Evolutionary conservation across 2,329 filamentous ascomycete species (phyloP).

Genomic region (Neoscytalidium dimidiatum): DNA sequence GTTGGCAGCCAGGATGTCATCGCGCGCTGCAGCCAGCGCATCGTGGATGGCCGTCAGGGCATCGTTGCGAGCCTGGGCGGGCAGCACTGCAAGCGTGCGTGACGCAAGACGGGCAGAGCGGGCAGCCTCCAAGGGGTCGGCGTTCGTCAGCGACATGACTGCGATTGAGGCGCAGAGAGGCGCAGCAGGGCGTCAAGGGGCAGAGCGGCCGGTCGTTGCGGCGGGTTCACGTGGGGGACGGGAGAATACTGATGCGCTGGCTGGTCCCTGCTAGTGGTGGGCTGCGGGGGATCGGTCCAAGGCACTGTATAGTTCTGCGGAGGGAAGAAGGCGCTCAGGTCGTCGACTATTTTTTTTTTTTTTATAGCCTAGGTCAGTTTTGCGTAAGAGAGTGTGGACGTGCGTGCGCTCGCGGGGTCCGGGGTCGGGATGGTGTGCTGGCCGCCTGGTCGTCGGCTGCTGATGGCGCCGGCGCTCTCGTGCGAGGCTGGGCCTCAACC

Average conservation of each 20-base stretch:
- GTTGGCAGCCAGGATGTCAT: conserved; percentile 84
- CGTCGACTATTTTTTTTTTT: background rate
- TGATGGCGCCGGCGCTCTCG: background rate
- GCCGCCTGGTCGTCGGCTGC: background rate
- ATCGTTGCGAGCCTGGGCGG: conserved; percentile 74
- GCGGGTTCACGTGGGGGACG: background rate
- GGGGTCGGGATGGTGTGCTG: no score
- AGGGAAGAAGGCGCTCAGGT: background rate
- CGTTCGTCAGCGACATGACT: conserved; percentile 85
- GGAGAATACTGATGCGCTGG: background rate
- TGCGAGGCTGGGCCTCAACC: conserved; percentile 4
- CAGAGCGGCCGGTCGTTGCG: background rate
- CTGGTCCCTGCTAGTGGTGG: background rate
- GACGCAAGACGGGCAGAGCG: conserved; percentile 78
- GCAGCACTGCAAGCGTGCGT: conserved; percentile 77
- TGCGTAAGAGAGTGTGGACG: background rate
- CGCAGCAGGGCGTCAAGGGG: background rate
- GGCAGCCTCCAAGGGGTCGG: conserved; percentile 75
- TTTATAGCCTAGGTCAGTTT: background rate
- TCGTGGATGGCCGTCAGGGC: conserved; percentile 81
- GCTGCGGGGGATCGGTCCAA: conserved; percentile 6
- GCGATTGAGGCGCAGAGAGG: background rate
- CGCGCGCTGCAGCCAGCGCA: conserved; percentile 69
- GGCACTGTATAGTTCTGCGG: conserved; percentile 11
- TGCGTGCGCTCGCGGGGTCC: background rate